Percentiles rank a stretch among this genome's conserved stretches.
phyloP scores from a whole-genome alignment of 2,329 filamentous ascomycete species.

The Fusarium sp. region DNA sequence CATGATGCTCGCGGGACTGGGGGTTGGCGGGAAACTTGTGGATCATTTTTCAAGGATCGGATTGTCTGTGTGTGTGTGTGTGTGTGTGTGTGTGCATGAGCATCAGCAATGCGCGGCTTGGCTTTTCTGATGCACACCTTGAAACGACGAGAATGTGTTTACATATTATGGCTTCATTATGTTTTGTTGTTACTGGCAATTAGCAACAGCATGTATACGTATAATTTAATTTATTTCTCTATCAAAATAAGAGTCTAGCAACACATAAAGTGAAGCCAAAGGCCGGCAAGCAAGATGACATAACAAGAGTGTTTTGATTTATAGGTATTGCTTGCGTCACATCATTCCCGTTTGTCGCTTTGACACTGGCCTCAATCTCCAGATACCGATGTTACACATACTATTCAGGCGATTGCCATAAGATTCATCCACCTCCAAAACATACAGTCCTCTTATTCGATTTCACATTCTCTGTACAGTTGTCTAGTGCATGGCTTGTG shows the following conservation, averaged over 20 bases:
- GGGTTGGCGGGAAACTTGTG: constrained; percentile 26
- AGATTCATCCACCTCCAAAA: background rate
- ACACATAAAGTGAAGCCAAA: background rate
- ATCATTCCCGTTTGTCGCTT: background rate
- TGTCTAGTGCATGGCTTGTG: constrained; percentile 8
- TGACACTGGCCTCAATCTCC: background rate
- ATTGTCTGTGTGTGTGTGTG: background rate
- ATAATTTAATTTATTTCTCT: background rate
- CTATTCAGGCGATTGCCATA: background rate
- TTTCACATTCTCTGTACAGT: background rate
- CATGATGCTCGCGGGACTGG: constrained; percentile 27
- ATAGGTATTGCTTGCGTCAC: background rate
- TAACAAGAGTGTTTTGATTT: constrained; percentile 2
- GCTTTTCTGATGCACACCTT: constrained; percentile 12
- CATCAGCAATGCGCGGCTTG: constrained; percentile 20
- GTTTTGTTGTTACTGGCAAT: background rate
- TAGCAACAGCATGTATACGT: constrained; percentile 1
- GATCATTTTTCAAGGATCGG: constrained; percentile 7
- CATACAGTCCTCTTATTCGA: background rate
- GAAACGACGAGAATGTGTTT: constrained; percentile 11
- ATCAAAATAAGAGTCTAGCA: background rate
- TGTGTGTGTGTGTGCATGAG: constrained; percentile 9
- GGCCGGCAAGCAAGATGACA: background rate
- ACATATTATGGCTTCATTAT: background rate
- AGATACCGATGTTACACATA: background rate